Evolutionary conservation across 1,139 yeast species (phyloP), one percentile per base, ranked within the genome.

Genomic region (Dujonia santamariae): DNA sequence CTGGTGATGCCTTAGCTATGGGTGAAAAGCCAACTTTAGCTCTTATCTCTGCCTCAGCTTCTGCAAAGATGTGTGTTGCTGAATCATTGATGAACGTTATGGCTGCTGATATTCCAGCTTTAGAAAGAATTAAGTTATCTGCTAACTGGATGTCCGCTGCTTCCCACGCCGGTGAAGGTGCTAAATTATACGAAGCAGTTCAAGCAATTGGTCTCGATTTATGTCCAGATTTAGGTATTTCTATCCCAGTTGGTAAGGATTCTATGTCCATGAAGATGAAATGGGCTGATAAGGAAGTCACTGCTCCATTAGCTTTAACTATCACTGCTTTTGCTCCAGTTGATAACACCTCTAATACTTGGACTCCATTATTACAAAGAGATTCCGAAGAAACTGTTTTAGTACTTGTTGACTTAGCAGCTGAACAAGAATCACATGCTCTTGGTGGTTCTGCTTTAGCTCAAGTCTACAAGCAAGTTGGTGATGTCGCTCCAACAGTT

Each of bases 141-240:
- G 99, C 99, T 35, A 94, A 94, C 68, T 94, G 99, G 99, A 94
- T 94, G 99, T 82, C 97, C 12, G 92, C 98, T 36, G 96, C 98
- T 24, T 75, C 94, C 30, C 96, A 90, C 50, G 80, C 80, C 14
- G 97, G 98, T 54, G 98, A 94, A 63, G 98, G 98, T 38, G 77
- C 95, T 30, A 92, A 88, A 46, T 72, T 94, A 44, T 94, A 92
- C 56, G 96, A 90, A 58, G 98, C 97, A 30, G 98, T 94, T 32
- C 92, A 88, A 63, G 97, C 98, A 4, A 81, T 94, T 52, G 97
- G 97, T 47, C 59, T 90, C 54, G 97, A 88, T 47, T 73, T 94
- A 51, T 94, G 98, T 63, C 97, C 98, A 22, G 92, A 78, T 40
- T 74, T 94, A 44, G 97, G 95, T 31, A 66, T 94, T 43, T 72